A percentile compares a stretch with the other conserved stretches of the same genome.
Evolutionary conservation across 495 filamentous ascomycete genomes (phyloP).

Genomic region (Pyrenopolyporus hunteri): DNA sequence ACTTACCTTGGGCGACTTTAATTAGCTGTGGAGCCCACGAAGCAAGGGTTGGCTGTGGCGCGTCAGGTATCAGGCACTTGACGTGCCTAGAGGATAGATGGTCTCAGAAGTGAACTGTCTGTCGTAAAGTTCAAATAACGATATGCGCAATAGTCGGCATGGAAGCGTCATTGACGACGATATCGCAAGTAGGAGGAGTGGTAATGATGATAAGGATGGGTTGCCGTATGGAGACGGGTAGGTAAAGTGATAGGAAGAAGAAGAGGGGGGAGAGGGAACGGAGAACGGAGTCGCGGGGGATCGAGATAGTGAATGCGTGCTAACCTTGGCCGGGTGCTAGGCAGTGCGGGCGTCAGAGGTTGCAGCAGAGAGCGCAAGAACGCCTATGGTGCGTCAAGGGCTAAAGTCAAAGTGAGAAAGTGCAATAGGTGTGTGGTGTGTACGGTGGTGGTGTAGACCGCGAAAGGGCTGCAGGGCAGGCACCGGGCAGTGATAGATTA

Average conservation of each 20-base stretch:
- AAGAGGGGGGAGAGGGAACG: slow-evolving; percentile 10
- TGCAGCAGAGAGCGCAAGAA: slow-evolving; percentile 11
- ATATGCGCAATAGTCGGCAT: slow-evolving; percentile 23
- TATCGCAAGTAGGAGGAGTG: slow-evolving; percentile 1
- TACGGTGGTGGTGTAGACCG: slow-evolving; percentile 20
- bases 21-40: slow-evolving; percentile 44
- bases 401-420: slow-evolving; percentile 3
- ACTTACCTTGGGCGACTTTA: slow-evolving; percentile 40
- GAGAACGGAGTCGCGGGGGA: slow-evolving; percentile 34
- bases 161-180: slow-evolving; percentile 19
- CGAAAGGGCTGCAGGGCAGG: slow-evolving; percentile 25
- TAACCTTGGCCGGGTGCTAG: slow-evolving; percentile 16
- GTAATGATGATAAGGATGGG: slow-evolving; percentile 4
- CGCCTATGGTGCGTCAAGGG: slow-evolving; percentile 4
- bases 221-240: slow-evolving; percentile 1
- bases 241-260: slow-evolving; percentile 12
- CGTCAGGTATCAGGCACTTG: slow-evolving; percentile 38
- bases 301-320: slow-evolving; percentile 36
- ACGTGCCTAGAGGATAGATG: slow-evolving; percentile 30
- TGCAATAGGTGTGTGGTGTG: slow-evolving; percentile 9
- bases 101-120: slow-evolving; percentile 35
- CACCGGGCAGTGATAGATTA: slow-evolving; percentile 28
- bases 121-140: slow-evolving; percentile 34
- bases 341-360: slow-evolving; percentile 19
- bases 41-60: slow-evolving; percentile 42